Conservation (phyloP, 331 rosid genomes). For the Quercus lobata region DNA sequence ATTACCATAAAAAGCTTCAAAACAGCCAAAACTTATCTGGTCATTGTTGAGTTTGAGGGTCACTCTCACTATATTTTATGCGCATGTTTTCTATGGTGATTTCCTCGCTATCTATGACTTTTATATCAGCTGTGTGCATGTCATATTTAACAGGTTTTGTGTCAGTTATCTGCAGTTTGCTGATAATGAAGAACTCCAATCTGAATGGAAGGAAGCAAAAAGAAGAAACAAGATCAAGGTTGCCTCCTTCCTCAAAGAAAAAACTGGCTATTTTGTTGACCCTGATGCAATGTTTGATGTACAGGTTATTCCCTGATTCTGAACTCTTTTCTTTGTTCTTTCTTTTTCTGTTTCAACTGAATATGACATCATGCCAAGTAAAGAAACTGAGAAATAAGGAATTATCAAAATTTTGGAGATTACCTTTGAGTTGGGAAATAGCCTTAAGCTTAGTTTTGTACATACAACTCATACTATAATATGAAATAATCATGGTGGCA, state of each 20-base stretch:
- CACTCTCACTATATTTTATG: neutral
- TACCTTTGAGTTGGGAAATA: too few relatives aligned
- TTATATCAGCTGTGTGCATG: too few relatives aligned
- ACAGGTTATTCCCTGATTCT: conserved; percentile 54
- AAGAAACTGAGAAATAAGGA: neutral
- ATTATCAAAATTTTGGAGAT: too few relatives aligned
- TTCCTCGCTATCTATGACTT: too few relatives aligned
- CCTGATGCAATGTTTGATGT: conserved; percentile 93
- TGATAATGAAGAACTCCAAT: conserved; percentile 78
- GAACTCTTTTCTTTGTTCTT: neutral
- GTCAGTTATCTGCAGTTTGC: conserved; percentile 50
- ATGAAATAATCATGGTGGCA: too few relatives aligned
- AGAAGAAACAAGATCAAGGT: conserved; percentile 79
- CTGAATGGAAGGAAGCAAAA: conserved; percentile 81
- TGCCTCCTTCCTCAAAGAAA: conserved; percentile 70
- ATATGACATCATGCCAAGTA: conserved; percentile 8
- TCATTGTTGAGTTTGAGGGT: neutral
- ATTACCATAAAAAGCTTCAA: neutral
- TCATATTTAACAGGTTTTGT: too few relatives aligned
- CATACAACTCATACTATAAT: too few relatives aligned
- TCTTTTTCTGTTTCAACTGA: neutral
- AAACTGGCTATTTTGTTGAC: conserved; percentile 82
- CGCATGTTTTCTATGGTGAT: neutral
- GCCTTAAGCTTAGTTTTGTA: too few relatives aligned
- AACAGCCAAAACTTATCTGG: neutral